Base-by-base conservation (phyloP, 495 filamentous ascomycete genomes). In the Neurospora sublineolata region DNA sequence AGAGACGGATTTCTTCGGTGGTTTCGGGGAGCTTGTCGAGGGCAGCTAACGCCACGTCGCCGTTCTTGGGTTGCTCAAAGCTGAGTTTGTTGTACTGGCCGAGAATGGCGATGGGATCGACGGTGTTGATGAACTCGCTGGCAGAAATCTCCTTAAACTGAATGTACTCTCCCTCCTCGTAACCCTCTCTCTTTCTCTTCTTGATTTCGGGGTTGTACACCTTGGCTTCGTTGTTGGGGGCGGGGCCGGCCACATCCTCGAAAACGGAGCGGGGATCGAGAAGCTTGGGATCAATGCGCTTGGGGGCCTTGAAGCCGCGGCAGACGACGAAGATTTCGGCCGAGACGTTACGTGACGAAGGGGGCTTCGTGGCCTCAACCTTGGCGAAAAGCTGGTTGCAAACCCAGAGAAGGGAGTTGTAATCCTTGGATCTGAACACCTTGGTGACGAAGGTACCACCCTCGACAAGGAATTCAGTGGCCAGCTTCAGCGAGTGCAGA, bases 261-360 rank as follows among this genome's bases (percentile, higher is more conserved):
- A 99, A 99, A 23, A 97, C 96, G 69, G 93, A 88, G 42, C 89
- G 88, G 8, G 95, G 88, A 79, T 99, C 95, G 68, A 99, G 87
- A 77, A 99, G 94, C 72, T 91, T 92, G 4, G 96, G 93, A 78
- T 99, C 95, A 71, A 99, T 87, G 68, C 88, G 87, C 80, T 97
- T 97, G 1, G 95, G 96, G 1, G 95, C 95, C 83, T 84, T 84
- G 86, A 88, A 98, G 4, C 94, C 94, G 70, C 89, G 89, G 80
- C 95, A 98, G 27, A 98, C 94, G 74, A 97, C 95, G 85, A 97
- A 98, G 68, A 97, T 98, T 85, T 98, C 94, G 71, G 94, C 94
- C 33, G 93, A 97, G 36, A 98, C 95, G 73, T 94, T 97, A 82
- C 95, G 86, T 2, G 93, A 97, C 4, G 94, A 97, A 5, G 95